Conservation (phyloP, 2,329 filamentous ascomycete genomes). For the Aspergillus fischeri region DNA sequence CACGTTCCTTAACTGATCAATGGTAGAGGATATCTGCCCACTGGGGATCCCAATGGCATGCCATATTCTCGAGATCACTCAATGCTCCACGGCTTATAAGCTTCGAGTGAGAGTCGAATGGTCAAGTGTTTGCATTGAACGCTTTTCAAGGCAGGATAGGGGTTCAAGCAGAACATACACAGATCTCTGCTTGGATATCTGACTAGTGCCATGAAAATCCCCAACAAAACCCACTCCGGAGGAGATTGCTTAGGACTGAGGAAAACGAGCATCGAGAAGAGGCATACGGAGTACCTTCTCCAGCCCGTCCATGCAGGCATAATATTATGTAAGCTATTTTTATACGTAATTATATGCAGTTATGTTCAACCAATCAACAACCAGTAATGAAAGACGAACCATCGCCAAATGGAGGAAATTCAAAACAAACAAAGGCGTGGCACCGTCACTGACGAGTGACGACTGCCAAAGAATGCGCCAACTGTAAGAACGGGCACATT, state of each 20-base stretch:
- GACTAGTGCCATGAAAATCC: too few relatives aligned
- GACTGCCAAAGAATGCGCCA: background rate
- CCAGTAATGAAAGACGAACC: background rate
- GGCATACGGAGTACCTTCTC: too few relatives aligned
- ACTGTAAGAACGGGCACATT: background rate
- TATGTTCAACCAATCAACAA: background rate
- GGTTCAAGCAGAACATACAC: too few relatives aligned
- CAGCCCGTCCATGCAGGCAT: background rate
- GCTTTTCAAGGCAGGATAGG: too few relatives aligned
- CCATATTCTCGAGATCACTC: background rate
- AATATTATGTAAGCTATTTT: background rate
- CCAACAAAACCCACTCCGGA: too few relatives aligned
- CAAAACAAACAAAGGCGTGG: slow-evolving; percentile 1
- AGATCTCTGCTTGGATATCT: too few relatives aligned
- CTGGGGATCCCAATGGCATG: background rate
- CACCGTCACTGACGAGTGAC: background rate
- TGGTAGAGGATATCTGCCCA: background rate
- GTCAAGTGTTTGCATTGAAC: too few relatives aligned
- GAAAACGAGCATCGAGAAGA: background rate
- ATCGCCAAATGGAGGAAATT: slow-evolving; percentile 11
- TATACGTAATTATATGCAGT: background rate
- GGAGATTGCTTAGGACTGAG: too few relatives aligned
- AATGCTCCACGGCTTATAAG: background rate
- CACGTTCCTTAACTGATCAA: background rate
- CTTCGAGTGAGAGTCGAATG: too few relatives aligned